Evolutionary conservation across 495 filamentous ascomycete genomes (phyloP), one percentile per base, ranked within the genome.

Genomic region (Evansstolkia leycettana): DNA sequence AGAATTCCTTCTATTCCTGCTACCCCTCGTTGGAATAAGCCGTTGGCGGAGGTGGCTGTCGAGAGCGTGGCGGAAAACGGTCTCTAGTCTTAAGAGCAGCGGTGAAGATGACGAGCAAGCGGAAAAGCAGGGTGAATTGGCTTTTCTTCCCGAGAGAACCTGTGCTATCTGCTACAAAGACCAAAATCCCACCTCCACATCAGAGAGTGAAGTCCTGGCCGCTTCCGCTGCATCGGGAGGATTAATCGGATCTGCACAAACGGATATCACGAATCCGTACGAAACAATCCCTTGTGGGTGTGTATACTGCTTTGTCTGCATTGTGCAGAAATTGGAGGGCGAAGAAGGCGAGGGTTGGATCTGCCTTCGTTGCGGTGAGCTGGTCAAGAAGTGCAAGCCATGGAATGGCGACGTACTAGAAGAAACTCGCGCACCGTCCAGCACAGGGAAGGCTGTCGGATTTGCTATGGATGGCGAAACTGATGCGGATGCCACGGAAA

Each of bases 131-230:
- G 88, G 88, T 18, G 84, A 94, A 45, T 74, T 85, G 30, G 67
- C 72, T 0, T 94, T 89, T 56, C 68, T 98, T 20, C 90, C 89
- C 0, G 87, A 96, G 49, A 67, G 90, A 29, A 96, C 89, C 1
- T 98, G 90, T 55, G 92, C 87, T n/a, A 94, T 98, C 37, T 98
- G 90, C 60, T 94, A 94, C 52, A 75, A 84, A 37, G 86, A 92
- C 44, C 84, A 90, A 47, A 95, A 92, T 46, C 76, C 81, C 0
- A 53, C 62, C 8, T 60, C 74, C 1, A 65, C 70, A 0, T 71
- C 76, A 8, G 85, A 88, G 51, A 73, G 59, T 13, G 82, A 88
- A 36, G 58, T 82, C 3, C 54, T 88, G 30, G 67, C 65, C 1
- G 73, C 75, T 2, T 70, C 76, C 2, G 65, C 70, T 4, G 67